Evolutionary conservation across 306 rosid genomes (phyloP).

Genomic region (Casuarina cunninghamiana): DNA sequence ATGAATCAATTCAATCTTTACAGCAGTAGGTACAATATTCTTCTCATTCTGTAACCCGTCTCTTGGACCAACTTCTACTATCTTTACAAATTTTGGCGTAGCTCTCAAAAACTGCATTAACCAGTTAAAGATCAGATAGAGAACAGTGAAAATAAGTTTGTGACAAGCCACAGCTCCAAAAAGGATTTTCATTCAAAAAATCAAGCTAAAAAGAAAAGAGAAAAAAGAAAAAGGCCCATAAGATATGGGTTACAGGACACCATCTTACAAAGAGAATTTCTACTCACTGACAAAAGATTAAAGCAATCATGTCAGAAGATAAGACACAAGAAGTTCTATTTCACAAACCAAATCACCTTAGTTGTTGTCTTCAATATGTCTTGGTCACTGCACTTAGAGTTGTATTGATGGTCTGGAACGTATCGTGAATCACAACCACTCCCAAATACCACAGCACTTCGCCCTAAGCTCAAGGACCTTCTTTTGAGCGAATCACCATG

Average conservation of each 20-base stretch:
- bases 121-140: constrained; percentile 12
- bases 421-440: constrained; percentile 46
- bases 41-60: constrained; percentile 95
- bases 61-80: constrained; percentile 97
- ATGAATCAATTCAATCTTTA: constrained; percentile 74
- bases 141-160: constrained; percentile 3
- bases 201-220: background rate
- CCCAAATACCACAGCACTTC: constrained; percentile 40
- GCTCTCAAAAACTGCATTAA: constrained; percentile 56
- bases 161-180: background rate
- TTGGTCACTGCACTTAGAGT: constrained; percentile 32
- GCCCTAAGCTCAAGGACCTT: constrained; percentile 40
- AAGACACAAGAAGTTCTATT: constrained; percentile 4
- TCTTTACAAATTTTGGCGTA: constrained; percentile 74
- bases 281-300: background rate
- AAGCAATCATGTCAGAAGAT: background rate
- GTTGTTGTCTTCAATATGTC: constrained; percentile 31
- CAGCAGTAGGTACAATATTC: constrained; percentile 62
- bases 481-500: constrained; percentile 40
- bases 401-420: constrained; percentile 39
- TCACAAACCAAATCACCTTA: constrained; percentile 47
- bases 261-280: constrained; percentile 5
- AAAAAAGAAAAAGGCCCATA: too few relatives aligned
- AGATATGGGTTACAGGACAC: background rate
- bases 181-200: background rate